A percentile compares a stretch with the other conserved stretches of the same genome.
Evolutionary conservation across 2,329 filamentous ascomycete species (phyloP).

Genomic region (Botrytis hyacinthi): DNA sequence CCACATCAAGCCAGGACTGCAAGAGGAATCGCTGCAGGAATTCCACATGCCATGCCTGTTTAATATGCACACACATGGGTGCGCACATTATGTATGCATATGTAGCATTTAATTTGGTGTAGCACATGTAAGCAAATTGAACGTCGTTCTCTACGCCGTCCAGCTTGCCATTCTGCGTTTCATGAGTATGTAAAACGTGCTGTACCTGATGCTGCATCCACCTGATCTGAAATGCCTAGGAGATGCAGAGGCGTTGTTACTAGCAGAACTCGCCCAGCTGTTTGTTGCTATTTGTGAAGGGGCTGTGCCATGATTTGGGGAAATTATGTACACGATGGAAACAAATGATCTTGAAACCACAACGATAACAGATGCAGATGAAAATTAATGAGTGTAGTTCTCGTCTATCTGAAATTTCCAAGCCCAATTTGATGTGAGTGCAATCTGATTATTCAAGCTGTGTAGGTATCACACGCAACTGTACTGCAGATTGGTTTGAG

Average conservation of each 20-base stretch:
- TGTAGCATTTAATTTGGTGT: not conserved
- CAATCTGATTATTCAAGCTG: not conserved
- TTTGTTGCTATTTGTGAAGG: slow-evolving; percentile 20
- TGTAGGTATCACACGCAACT: not conserved
- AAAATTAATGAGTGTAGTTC: not conserved
- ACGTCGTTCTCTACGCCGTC: slow-evolving; percentile 1
- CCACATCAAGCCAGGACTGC: not conserved
- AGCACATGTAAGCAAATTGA: not conserved
- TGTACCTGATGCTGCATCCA: slow-evolving; percentile 12
- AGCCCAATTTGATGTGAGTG: not conserved
- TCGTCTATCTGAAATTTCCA: not conserved
- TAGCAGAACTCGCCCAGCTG: not conserved
- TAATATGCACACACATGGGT: not conserved
- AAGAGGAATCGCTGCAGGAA: not conserved
- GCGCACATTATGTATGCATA: not conserved
- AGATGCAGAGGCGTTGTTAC: slow-evolving; percentile 5
- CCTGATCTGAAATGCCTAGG: slow-evolving; percentile 6
- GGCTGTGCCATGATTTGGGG: slow-evolving; percentile 15
- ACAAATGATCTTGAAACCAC: not conserved
- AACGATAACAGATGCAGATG: not conserved
- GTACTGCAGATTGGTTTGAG: not conserved
- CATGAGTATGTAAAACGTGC: slow-evolving; percentile 20
- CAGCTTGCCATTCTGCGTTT: slow-evolving; percentile 6
- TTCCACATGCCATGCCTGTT: slow-evolving; percentile 16
- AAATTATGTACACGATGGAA: slow-evolving; percentile 3